phyloP scores from a whole-genome alignment of 116 monocot genomes.

The Phalaenopsis hybrid region DNA sequence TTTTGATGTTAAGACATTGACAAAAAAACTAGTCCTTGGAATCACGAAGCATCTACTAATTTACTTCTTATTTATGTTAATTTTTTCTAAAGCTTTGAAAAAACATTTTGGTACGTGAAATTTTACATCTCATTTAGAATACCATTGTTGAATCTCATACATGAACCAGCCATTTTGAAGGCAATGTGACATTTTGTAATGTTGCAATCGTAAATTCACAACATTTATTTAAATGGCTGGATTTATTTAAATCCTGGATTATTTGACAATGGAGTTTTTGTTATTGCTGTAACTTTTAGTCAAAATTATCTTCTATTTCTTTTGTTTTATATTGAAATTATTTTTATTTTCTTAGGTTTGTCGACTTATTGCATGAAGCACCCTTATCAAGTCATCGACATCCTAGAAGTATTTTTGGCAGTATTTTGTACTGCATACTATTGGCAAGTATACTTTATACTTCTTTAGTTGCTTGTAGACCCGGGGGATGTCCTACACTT shows the following conservation, averaged over 20 bases:
- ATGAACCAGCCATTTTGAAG: not conserved
- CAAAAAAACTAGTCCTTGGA: too few species aligned
- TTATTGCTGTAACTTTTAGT: not conserved
- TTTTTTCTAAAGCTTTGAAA: too few species aligned
- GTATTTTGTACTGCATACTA: conserved; percentile 72
- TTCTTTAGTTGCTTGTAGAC: not conserved
- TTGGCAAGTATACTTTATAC: conserved; percentile 54
- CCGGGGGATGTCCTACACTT: not conserved
- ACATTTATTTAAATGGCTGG: not conserved
- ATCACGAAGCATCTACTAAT: too few species aligned
- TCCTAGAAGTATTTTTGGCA: conserved; percentile 55
- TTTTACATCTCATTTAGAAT: too few species aligned
- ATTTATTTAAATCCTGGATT: not conserved
- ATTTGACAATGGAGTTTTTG: not conserved
- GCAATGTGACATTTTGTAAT: not conserved
- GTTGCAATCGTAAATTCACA: too few species aligned
- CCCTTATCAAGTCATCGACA: conserved; percentile 72
- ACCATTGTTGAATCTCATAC: too few species aligned
- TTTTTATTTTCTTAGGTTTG: conserved; percentile 48
- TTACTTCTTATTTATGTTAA: too few species aligned
- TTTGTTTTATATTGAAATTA: not conserved
- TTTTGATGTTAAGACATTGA: too few species aligned
- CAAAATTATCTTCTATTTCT: not conserved
- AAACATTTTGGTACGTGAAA: too few species aligned
- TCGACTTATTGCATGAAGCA: conserved; percentile 75